phyloP scores from a whole-genome alignment of 2,329 filamentous ascomycete species.

The Tolypocladium guangdongense region DNA sequence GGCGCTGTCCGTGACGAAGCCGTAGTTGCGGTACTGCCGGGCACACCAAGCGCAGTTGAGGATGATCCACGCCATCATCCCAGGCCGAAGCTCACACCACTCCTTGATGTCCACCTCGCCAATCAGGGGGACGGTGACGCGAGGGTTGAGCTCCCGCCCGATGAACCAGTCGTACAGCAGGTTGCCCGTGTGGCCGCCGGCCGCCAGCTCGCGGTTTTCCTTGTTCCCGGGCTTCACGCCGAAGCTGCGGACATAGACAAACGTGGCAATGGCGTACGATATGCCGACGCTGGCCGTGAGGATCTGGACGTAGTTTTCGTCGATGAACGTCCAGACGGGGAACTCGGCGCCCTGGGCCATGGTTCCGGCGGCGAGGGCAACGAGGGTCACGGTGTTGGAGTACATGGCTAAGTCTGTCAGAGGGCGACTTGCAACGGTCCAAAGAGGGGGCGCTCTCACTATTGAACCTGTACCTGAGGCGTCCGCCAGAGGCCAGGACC shows the following conservation, averaged over 20 bases:
- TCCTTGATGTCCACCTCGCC: conserved; percentile 85
- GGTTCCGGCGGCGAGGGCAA: conserved; percentile 64
- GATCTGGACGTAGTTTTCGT: conserved; percentile 81
- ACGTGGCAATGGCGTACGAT: conserved; percentile 60
- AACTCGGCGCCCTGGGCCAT: conserved; percentile 69
- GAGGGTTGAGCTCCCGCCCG: conserved; percentile 87
- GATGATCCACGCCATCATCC: conserved; percentile 80
- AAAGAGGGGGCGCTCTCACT: conserved; percentile 31
- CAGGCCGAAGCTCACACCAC: conserved; percentile 84
- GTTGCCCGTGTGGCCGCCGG: conserved; percentile 74
- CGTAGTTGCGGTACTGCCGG: conserved; percentile 78
- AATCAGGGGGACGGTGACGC: conserved; percentile 64
- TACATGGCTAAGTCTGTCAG: conserved; percentile 47
- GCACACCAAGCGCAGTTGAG: conserved; percentile 76
- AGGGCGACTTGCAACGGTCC: conserved; percentile 5
- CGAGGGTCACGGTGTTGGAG: conserved; percentile 63
- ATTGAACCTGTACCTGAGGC: conserved; percentile 74
- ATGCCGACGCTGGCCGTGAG: conserved; percentile 75
- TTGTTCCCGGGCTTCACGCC: conserved; percentile 64
- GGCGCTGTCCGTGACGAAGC: conserved; percentile 78
- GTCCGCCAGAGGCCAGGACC: conserved; percentile 57
- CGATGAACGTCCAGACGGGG: conserved; percentile 83
- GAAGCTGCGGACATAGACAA: conserved; percentile 76
- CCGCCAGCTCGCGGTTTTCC: conserved; percentile 65
- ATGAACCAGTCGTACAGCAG: conserved; percentile 94